phyloP scores from a whole-genome alignment of 192 early-diverging fungal species.

The Helicostylum pulchrum region DNA sequence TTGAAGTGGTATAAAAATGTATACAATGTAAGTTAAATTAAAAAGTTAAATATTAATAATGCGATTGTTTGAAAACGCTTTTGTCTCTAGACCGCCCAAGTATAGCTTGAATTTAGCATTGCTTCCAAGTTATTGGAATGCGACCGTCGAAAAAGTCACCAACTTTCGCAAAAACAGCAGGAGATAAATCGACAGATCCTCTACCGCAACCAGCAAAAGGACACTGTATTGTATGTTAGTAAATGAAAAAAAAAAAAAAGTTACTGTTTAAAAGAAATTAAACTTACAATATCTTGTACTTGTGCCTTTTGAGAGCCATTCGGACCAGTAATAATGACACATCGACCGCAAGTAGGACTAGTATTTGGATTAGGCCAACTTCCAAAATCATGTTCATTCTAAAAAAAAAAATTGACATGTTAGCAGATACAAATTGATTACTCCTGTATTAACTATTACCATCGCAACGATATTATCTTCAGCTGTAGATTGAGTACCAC shows the following conservation, averaged over 20 bases:
- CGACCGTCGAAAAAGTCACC: conserved; percentile 27
- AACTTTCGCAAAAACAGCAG: conserved; percentile 33
- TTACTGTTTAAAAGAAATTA: not conserved
- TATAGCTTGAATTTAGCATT: conserved; percentile 10
- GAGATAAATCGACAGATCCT: conserved; percentile 35
- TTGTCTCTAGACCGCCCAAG: too few relatives aligned
- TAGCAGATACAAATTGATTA: conserved; percentile 19
- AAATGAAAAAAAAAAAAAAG: not conserved
- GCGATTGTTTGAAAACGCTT: too few relatives aligned
- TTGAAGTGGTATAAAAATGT: too few relatives aligned
- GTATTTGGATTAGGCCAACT: conserved; percentile 34
- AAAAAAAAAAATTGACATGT: conserved; percentile 3
- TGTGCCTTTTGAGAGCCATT: conserved; percentile 48
- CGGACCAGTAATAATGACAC: conserved; percentile 46
- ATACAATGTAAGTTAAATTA: too few relatives aligned
- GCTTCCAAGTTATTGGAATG: conserved; percentile 30
- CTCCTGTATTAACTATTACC: conserved; percentile 7
- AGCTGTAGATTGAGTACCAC: conserved; percentile 25
- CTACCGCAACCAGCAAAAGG: conserved; percentile 16
- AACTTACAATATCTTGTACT: conserved; percentile 51
- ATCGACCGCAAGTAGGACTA: conserved; percentile 51
- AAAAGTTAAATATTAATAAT: too few relatives aligned
- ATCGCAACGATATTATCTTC: conserved; percentile 32
- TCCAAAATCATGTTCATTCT: conserved; percentile 53
- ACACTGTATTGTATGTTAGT: conserved; percentile 17